Evolutionary conservation across 257 asterid genomes (phyloP).

Genomic region (Jacaranda copaia): DNA sequence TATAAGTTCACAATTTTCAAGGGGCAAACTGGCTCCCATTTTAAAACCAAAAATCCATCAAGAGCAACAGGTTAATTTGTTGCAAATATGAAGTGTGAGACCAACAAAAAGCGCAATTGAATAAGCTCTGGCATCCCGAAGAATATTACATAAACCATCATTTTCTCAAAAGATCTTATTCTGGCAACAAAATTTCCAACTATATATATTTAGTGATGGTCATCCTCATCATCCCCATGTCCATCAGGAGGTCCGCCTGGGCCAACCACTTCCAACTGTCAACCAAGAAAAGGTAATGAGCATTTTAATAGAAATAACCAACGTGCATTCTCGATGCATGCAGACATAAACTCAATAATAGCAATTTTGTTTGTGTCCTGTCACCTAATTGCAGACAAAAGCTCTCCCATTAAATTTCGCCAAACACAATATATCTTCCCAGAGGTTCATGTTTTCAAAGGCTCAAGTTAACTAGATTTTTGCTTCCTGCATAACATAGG

Average conservation of each 20-base stretch:
- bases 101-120: constrained; percentile 49
- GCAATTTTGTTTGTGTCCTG: not conserved
- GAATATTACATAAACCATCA: constrained; percentile 50
- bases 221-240: constrained; percentile 60
- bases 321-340: not conserved
- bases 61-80: constrained; percentile 32
- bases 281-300: constrained; percentile 1
- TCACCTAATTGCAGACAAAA: not conserved
- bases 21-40: constrained; percentile 39
- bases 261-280: constrained; percentile 93
- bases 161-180: constrained; percentile 53
- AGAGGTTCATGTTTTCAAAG: not conserved
- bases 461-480: not conserved
- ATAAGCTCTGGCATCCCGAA: constrained; percentile 51
- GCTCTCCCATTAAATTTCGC: not conserved
- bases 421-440: not conserved
- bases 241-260: constrained; percentile 90
- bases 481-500: not conserved
- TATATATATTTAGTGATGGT: constrained; percentile 53
- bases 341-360: not conserved
- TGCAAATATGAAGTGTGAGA: not conserved
- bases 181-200: constrained; percentile 50
- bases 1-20: constrained; percentile 39
- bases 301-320: constrained; percentile 10
- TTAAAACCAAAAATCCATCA: constrained; percentile 37